Conservation (phyloP, 495 filamentous ascomycete genomes). For the Hypoxylon subgilvum region DNA sequence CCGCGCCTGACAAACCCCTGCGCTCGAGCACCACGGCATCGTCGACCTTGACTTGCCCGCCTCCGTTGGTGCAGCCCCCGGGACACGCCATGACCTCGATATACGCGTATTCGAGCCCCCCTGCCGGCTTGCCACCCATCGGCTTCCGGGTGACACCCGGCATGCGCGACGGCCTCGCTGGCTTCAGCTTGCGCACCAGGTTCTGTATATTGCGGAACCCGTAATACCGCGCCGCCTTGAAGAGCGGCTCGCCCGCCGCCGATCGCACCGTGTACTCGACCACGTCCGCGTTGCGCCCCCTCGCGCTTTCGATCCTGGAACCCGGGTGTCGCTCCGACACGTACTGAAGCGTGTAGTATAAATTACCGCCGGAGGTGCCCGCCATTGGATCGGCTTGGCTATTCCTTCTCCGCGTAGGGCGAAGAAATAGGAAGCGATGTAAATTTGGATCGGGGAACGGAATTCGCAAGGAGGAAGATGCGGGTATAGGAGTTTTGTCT, state of each 20-base stretch:
- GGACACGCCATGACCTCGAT: slow-evolving; percentile 99
- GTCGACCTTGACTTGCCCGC: slow-evolving; percentile 88
- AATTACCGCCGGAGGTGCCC: slow-evolving; percentile 88
- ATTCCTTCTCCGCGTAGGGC: slow-evolving; percentile 28
- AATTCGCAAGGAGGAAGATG: slow-evolving; percentile 28
- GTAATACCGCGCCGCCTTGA: slow-evolving; percentile 89
- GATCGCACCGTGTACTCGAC: slow-evolving; percentile 75
- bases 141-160: slow-evolving; percentile 68
- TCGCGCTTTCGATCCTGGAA: slow-evolving; percentile 68
- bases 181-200: slow-evolving; percentile 86
- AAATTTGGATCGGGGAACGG: slow-evolving; percentile 73
- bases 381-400: slow-evolving; percentile 46
- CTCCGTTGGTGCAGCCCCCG: slow-evolving; percentile 95
- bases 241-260: slow-evolving; percentile 61
- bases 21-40: slow-evolving; percentile 65
- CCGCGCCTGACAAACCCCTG: slow-evolving; percentile 43
- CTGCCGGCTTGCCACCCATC: slow-evolving; percentile 46
- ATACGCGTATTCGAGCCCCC: slow-evolving; percentile 77
- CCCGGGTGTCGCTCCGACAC: slow-evolving; percentile 72
- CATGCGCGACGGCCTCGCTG: slow-evolving; percentile 73
- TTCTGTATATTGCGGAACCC: slow-evolving; percentile 99
- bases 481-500: slow-evolving; percentile 59
- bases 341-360: slow-evolving; percentile 77
- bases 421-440: slow-evolving; percentile 72
- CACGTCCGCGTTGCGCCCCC: slow-evolving; percentile 89